A percentile compares a stretch with the other conserved stretches of the same genome.
Evolutionary conservation across 768 basidiomycete genomes (phyloP).

Genomic region (Mycena rosella): DNA sequence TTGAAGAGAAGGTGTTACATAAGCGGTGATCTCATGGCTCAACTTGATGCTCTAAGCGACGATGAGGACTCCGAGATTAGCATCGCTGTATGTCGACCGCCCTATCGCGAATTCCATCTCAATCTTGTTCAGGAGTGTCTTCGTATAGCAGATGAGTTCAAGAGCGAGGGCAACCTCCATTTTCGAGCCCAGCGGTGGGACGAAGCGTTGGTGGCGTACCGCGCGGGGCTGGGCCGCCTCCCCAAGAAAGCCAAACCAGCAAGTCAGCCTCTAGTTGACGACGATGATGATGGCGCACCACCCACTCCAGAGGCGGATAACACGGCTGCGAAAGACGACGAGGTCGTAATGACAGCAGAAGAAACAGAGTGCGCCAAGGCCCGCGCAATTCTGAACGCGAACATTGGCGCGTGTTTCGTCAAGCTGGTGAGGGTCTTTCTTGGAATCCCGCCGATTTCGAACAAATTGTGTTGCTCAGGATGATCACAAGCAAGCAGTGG

Average conservation of each 20-base stretch:
- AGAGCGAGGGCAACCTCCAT: conserved; percentile 79
- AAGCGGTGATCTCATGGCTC: conserved; percentile 22
- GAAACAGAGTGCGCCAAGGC: conserved; percentile 65
- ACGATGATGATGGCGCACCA: conserved; percentile 27
- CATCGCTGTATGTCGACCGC: conserved; percentile 8
- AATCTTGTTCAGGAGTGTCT: conserved; percentile 55
- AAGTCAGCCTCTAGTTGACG: conserved; percentile 34
- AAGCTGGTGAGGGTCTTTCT: conserved; percentile 69
- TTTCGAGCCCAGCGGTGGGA: conserved; percentile 78
- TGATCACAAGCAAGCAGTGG: conserved; percentile 83
- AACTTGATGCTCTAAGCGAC: conserved; percentile 14
- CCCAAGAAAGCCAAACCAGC: conserved; percentile 59
- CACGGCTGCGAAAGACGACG: conserved; percentile 38
- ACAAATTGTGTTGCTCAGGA: conserved; percentile 56
- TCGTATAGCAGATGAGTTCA: conserved; percentile 69
- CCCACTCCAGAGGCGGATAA: conserved; percentile 39
- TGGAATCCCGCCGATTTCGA: conserved; percentile 16
- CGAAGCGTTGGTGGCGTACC: conserved; percentile 79
- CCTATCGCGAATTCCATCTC: conserved; percentile 7
- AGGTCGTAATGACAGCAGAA: conserved; percentile 42
- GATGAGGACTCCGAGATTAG: conserved; percentile 12
- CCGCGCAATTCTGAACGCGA: conserved; percentile 84
- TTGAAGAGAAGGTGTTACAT: too few relatives aligned
- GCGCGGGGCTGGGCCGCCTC: conserved; percentile 73
- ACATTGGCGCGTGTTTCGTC: conserved; percentile 88